Evolutionary conservation across 163 green algal genomes (phyloP).

Genomic region (Coccomyxa subellipsoidea): DNA sequence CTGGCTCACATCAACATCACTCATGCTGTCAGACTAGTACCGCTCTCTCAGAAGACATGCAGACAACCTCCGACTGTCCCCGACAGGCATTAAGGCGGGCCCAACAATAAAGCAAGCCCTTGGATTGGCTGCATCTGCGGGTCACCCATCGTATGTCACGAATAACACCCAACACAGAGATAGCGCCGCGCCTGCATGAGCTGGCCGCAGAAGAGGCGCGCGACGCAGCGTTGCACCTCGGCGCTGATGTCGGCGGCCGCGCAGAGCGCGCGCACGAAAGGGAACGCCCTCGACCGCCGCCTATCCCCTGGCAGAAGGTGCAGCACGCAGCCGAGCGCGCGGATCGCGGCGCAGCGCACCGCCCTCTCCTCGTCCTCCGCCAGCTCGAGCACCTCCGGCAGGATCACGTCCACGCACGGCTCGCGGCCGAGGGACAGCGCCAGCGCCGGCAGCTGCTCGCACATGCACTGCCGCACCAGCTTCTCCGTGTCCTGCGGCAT

Average conservation of each 20-base stretch:
- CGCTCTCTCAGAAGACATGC: too few species aligned
- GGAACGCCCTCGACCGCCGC: not conserved
- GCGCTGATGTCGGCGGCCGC: not conserved
- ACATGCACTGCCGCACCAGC: constrained; percentile 58
- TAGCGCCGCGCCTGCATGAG: not conserved
- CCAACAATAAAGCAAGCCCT: too few species aligned
- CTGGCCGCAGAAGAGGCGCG: not conserved
- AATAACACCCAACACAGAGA: not conserved
- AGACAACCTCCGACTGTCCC: too few species aligned
- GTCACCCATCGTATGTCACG: not conserved
- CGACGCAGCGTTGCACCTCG: not conserved
- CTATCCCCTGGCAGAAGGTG: not conserved
- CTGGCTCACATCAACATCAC: too few species aligned
- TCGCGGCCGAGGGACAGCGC: constrained; percentile 35
- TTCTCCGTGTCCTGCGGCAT: constrained; percentile 57
- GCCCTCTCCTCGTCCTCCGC: constrained; percentile 60
- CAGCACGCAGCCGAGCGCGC: not conserved
- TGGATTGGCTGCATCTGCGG: too few species aligned
- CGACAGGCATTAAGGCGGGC: too few species aligned
- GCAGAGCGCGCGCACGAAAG: not conserved
- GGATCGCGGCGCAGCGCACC: not conserved
- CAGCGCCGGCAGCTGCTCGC: constrained; percentile 48
- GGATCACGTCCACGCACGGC: constrained; percentile 31
- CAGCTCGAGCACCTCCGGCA: constrained; percentile 68
- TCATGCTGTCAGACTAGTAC: too few species aligned